Conservation (phyloP, 2,329 filamentous ascomycete species). For the Pyrenophora graminea region DNA sequence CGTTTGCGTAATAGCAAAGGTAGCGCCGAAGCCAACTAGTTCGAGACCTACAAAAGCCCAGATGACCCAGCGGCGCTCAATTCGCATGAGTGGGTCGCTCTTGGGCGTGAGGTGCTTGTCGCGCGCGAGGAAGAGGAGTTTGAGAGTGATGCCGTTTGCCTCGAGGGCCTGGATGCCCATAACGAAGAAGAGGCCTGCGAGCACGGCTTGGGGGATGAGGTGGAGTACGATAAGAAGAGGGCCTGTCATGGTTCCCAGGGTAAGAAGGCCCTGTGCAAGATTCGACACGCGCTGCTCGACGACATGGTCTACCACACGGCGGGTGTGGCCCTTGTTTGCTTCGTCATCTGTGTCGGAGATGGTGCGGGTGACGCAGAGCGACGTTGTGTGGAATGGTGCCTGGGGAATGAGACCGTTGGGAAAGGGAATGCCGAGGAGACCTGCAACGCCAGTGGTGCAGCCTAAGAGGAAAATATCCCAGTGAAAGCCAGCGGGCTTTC, state of each 20-base stretch:
- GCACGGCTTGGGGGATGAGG: constrained; percentile 59
- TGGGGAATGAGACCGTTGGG: constrained; percentile 65
- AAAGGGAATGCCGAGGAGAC: constrained; percentile 61
- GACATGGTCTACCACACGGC: constrained; percentile 52
- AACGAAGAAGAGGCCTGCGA: constrained; percentile 63
- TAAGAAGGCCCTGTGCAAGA: constrained; percentile 59
- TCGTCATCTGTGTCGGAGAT: constrained; percentile 49
- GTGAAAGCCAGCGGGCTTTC: constrained; percentile 64
- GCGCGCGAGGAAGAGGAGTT: constrained; percentile 54
- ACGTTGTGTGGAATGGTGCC: constrained; percentile 64
- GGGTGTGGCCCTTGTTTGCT: constrained; percentile 49
- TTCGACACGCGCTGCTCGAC: constrained; percentile 62
- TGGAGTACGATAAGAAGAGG: constrained; percentile 59
- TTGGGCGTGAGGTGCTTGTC: constrained; percentile 55
- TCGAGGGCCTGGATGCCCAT: constrained; percentile 59
- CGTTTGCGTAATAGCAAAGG: constrained; percentile 63
- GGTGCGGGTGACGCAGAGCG: constrained; percentile 50
- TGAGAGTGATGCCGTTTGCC: constrained; percentile 58
- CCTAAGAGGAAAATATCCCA: constrained; percentile 65
- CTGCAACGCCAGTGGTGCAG: constrained; percentile 59
- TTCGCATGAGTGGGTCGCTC: constrained; percentile 52
- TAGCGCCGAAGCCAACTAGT: constrained; percentile 56
- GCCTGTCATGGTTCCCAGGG: constrained; percentile 62
- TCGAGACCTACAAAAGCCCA: constrained; percentile 58
- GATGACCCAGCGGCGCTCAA: constrained; percentile 53